A percentile compares a stretch with the other conserved stretches of the same genome.
phyloP scores from a whole-genome alignment of 257 asterid species.

The Petrea volubilis region DNA sequence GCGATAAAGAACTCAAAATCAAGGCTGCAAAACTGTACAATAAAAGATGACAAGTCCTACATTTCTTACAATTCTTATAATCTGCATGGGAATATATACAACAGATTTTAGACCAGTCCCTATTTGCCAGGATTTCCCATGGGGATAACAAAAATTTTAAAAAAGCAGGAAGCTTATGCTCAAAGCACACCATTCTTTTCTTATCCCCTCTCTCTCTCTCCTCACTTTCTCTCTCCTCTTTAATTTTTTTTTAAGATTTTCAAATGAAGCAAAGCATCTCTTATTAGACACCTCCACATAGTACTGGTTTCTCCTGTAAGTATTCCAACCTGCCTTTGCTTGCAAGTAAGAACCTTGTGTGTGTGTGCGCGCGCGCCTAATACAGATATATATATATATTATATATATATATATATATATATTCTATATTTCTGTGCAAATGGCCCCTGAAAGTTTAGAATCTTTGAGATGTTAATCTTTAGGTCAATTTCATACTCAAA shows the following conservation, averaged over 20 bases:
- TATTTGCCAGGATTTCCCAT: conserved; percentile 37
- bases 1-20: conserved; percentile 35
- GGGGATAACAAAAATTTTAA: conserved; percentile 46
- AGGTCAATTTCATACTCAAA: conserved; percentile 33
- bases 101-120: conserved; percentile 31
- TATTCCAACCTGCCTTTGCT: conserved; percentile 76
- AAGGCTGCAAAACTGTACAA: conserved; percentile 49
- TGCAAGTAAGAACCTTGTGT: conserved; percentile 61
- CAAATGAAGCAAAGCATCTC: conserved; percentile 78
- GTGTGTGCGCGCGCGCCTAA: too few relatives aligned
- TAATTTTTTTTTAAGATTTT: conserved; percentile 15
- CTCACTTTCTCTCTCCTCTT: conserved; percentile 18
- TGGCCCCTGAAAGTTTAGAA: conserved; percentile 53
- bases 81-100: conserved; percentile 57
- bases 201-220: conserved; percentile 14
- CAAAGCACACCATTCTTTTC: conserved; percentile 48
- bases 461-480: conserved; percentile 46
- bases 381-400: too few relatives aligned
- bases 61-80: conserved; percentile 34
- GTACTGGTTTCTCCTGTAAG: conserved; percentile 58
- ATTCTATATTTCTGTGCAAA: conserved; percentile 37
- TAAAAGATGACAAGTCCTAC: conserved; percentile 44
- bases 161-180: conserved; percentile 57
- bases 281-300: conserved; percentile 41
- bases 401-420: too few relatives aligned